phyloP scores from a whole-genome alignment of 1,284 basidiomycete species.

The Cystobasidium slooffiae region DNA sequence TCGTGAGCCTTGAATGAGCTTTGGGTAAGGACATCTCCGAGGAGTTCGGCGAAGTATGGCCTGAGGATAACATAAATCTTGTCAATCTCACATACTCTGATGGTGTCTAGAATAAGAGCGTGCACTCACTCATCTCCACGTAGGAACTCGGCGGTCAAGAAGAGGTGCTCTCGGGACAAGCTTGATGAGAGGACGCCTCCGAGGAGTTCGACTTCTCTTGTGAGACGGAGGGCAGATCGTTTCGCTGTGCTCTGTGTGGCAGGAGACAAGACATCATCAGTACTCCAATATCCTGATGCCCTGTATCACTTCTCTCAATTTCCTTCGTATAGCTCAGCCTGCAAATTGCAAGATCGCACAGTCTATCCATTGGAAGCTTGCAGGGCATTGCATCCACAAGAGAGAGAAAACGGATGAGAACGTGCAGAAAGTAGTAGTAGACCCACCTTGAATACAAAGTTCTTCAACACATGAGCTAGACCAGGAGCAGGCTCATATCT shows the following conservation, averaged over 20 bases:
- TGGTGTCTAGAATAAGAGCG: neutral
- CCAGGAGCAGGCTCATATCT: constrained; percentile 84
- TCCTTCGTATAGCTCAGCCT: neutral
- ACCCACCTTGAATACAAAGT: constrained; percentile 92
- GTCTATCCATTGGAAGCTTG: constrained; percentile 11
- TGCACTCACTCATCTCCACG: constrained; percentile 89
- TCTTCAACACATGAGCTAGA: constrained; percentile 88
- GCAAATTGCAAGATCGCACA: constrained; percentile 13
- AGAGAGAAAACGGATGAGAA: neutral
- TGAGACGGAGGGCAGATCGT: constrained; percentile 85
- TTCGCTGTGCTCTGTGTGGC: constrained; percentile 71
- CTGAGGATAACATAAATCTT: constrained; percentile 59
- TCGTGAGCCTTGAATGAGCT: constrained; percentile 84
- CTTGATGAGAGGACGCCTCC: constrained; percentile 89
- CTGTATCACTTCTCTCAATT: neutral
- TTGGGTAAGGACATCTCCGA: constrained; percentile 79
- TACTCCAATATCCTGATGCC: neutral
- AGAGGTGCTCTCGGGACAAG: constrained; percentile 86
- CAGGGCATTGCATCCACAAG: neutral
- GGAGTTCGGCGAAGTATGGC: constrained; percentile 80
- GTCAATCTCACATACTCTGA: neutral
- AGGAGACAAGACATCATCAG: neutral
- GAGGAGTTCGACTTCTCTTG: constrained; percentile 90
- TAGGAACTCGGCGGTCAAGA: constrained; percentile 91
- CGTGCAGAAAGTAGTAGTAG: neutral